Evolutionary conservation across 495 filamentous ascomycete species (phyloP).

Genomic region (Delitschia confertaspora): DNA sequence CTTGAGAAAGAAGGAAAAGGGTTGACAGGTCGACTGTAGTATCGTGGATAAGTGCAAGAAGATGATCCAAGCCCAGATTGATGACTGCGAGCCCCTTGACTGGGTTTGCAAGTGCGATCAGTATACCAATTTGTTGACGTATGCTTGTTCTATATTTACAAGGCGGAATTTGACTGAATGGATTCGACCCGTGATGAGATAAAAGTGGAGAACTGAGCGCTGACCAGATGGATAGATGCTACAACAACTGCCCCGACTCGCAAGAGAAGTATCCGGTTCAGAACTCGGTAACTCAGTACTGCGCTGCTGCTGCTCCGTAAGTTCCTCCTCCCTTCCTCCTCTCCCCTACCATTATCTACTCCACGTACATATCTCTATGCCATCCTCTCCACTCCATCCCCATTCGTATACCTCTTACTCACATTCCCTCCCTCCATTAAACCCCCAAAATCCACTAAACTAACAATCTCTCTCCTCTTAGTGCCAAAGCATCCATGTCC

Average conservation of each 20-base stretch:
- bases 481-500: conserved; percentile 1
- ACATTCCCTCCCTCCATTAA: conserved; percentile 5
- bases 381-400: conserved; percentile 1
- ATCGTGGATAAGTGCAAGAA: conserved; percentile 32
- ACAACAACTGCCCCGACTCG: conserved; percentile 32
- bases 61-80: conserved; percentile 18
- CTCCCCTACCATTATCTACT: neutral
- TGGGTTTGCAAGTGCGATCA: conserved; percentile 33
- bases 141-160: neutral
- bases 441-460: conserved; percentile 1
- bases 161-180: neutral
- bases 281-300: conserved; percentile 27
- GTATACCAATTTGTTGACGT: conserved; percentile 29
- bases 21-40: conserved; percentile 11
- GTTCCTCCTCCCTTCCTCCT: conserved; percentile 3
- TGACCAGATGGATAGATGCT: conserved; percentile 27
- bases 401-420: neutral
- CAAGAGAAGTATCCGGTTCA: conserved; percentile 10
- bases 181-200: neutral
- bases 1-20: neutral
- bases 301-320: conserved; percentile 32
- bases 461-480: conserved; percentile 9
- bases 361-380: conserved; percentile 25
- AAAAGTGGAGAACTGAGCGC: too few species aligned
- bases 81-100: conserved; percentile 30